Percentiles rank a stretch among this genome's conserved stretches.
phyloP scores from a whole-genome alignment of 352 stramenopile genomes.

The Globisporangium takayamanum region DNA sequence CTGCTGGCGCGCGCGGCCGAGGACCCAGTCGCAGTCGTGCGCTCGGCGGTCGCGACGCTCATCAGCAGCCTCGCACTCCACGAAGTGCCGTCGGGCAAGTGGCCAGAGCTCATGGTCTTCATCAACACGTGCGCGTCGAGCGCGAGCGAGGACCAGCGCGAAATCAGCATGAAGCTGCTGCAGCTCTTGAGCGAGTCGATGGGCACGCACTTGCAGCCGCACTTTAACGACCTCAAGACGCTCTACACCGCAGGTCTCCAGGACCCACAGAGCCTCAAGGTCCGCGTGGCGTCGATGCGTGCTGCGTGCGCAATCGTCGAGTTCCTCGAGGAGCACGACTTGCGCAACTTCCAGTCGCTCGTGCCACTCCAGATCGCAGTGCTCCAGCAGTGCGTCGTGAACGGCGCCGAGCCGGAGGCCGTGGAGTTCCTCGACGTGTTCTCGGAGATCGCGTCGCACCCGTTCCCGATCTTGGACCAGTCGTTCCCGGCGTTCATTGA shows the following conservation, averaged over 20 bases:
- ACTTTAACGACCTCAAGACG: constrained; percentile 78
- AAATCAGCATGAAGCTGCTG: constrained; percentile 92
- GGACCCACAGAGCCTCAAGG: constrained; percentile 75
- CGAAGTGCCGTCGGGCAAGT: constrained; percentile 68
- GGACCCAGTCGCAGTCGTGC: constrained; percentile 86
- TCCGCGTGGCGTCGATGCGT: constrained; percentile 77
- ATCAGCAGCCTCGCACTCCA: constrained; percentile 81
- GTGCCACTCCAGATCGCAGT: constrained; percentile 84
- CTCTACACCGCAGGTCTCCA: constrained; percentile 67
- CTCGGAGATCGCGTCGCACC: constrained; percentile 78
- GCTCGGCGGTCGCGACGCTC: constrained; percentile 76
- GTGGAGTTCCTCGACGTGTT: constrained; percentile 86
- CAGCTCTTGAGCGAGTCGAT: constrained; percentile 92
- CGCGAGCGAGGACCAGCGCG: constrained; percentile 75
- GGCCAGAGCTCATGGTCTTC: constrained; percentile 93
- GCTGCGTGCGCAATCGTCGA: constrained; percentile 73
- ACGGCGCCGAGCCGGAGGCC: constrained; percentile 68
- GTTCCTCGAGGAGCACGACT: constrained; percentile 73
- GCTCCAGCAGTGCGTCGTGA: constrained; percentile 77
- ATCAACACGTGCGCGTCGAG: constrained; percentile 87
- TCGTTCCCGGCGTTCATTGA: constrained; percentile 76
- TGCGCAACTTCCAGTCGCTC: constrained; percentile 63
- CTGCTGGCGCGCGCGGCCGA: constrained; percentile 80
- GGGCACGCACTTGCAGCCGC: constrained; percentile 74
- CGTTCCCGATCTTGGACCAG: constrained; percentile 81